Conservation (phyloP, 257 asterid species). For the Orobanche coerulescens region DNA sequence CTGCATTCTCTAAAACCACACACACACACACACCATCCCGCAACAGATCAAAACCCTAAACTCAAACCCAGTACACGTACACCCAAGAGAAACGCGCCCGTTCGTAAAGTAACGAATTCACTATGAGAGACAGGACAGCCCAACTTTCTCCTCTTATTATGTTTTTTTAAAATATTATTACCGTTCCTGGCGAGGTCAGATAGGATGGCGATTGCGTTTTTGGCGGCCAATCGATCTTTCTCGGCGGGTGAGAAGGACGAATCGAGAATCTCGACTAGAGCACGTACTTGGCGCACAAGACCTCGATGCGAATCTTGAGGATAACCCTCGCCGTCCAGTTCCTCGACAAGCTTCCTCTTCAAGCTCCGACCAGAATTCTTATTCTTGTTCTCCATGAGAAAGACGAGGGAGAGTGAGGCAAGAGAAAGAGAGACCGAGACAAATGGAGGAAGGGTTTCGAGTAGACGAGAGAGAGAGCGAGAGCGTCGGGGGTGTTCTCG, state of each 20-base stretch:
- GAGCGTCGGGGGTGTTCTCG: no score
- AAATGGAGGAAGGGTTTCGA: constrained; percentile 26
- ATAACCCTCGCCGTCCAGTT: constrained; percentile 25
- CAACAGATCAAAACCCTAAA: constrained; percentile 5
- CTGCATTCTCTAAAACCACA: background rate
- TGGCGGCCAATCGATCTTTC: constrained; percentile 37
- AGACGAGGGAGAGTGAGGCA: constrained; percentile 22
- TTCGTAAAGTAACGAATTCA: background rate
- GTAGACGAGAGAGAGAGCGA: no score
- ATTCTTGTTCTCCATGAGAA: constrained; percentile 45
- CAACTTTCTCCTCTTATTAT: background rate
- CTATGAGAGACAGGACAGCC: background rate
- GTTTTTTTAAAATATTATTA: background rate
- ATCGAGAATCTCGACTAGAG: constrained; percentile 47
- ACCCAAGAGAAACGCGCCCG: background rate
- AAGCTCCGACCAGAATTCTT: constrained; percentile 43
- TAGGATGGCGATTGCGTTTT: constrained; percentile 35
- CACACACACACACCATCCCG: background rate
- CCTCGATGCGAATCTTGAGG: constrained; percentile 40
- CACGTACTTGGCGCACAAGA: constrained; percentile 34
- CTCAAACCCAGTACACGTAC: background rate
- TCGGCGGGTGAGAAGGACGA: constrained; percentile 29
- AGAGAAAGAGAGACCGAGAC: background rate
- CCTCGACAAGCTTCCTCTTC: constrained; percentile 64
- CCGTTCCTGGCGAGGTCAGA: constrained; percentile 49